Base-by-base conservation (phyloP, 805 yeast genomes). In the Candida golubevii region DNA sequence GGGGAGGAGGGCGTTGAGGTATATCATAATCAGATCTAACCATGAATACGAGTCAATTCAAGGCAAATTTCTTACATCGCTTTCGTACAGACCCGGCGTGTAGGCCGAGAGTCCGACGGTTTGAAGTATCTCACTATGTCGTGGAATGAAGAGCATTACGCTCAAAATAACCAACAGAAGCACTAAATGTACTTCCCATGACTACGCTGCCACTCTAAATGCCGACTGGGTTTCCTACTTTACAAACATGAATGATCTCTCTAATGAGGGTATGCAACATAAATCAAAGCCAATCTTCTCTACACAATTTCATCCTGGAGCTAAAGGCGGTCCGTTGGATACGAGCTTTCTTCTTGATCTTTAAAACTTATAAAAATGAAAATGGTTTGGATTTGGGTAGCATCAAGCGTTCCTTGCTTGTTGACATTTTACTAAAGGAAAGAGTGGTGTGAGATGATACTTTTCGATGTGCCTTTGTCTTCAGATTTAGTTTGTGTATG, bases 221-320 rank as follows among this genome's bases (percentile, higher is more conserved):
- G 58, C 75, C 10, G 88, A 83, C 44, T 79, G 82, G 71, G 91
- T 90, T 57, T 74, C 75, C 27, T 91, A 83, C 66, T 93, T 93
- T 63, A 78, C 90, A 56, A 93, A 93, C 71, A 77, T 91, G 69
- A 93, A 93, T 65, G 99, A 93, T 66, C 83, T 88, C 64, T 86
- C 96, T 43, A 93, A 93, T 67, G 99, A 93, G 71, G 99, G 99
- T 58, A 89, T 93, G 96, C 84, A 82, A 58, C 99, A 93, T 67
- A 77, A 72, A 45, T 62, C 79, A 33, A 84, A 80, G 65, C 99
- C 99, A 41, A 86, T 91, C 44, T 93, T 91, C 71, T 88, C 97
- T 33, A 88, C 97, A 2, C 99, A 93, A 69, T 93, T 93, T 78
- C 99, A 93, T 66, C 99, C 99, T 39, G 99, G 93, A 69, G 98